These are phyloP conservation scores for Zygosaccharomyces pseudobailii DNA, from an alignment of 1,139 yeast species.

Conservation along the genomic window DNA sequence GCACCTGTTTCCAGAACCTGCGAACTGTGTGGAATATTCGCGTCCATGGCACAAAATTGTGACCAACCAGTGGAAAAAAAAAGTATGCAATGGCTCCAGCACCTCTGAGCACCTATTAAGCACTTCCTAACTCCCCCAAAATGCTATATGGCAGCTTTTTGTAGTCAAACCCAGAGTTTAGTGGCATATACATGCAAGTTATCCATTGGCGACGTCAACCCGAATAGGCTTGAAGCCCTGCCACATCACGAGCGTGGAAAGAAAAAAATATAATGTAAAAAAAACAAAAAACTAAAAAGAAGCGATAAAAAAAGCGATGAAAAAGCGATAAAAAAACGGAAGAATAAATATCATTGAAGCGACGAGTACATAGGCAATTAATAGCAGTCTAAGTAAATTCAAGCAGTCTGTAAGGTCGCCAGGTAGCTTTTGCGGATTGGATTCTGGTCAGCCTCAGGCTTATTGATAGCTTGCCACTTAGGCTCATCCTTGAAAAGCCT, in stretches of 20 bases:
- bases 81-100: background rate
- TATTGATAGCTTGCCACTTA: slow-evolving; percentile 86
- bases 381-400: too few species aligned
- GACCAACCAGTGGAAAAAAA: background rate
- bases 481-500: slow-evolving; percentile 92
- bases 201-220: slow-evolving; percentile 1
- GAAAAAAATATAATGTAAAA: background rate
- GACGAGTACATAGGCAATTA: too few species aligned
- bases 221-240: background rate
- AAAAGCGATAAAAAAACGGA: background rate
- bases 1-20: background rate
- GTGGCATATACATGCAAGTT: background rate
- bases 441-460: slow-evolving; percentile 49
- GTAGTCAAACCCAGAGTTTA: background rate
- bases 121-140: background rate
- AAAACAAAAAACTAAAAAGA: too few species aligned
- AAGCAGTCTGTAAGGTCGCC: slow-evolving; percentile 21
- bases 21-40: background rate
- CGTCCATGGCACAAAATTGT: background rate
- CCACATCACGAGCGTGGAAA: background rate
- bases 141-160: background rate
- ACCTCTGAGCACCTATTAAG: background rate
- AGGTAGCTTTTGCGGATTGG: slow-evolving; percentile 41
- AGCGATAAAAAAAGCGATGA: background rate
- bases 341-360: background rate